Percentiles rank a stretch among this genome's conserved stretches.
Evolutionary conservation across 768 basidiomycete genomes (phyloP).

Genomic region (Exidia glandulosa): DNA sequence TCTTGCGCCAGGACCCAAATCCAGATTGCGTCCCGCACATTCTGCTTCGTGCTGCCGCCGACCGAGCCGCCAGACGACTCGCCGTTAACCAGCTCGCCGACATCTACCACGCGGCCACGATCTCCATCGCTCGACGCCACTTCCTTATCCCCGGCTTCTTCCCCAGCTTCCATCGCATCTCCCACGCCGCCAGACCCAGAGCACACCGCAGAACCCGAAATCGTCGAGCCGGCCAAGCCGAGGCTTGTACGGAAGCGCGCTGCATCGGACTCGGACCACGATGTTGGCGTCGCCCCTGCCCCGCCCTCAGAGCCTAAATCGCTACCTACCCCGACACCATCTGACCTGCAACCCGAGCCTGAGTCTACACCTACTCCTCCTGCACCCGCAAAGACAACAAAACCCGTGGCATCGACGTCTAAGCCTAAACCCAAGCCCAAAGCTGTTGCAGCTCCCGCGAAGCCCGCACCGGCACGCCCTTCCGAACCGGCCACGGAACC

Average conservation of each 20-base stretch:
- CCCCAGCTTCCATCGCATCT: constrained; percentile 18
- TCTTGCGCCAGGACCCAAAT: constrained; percentile 65
- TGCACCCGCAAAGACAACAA: constrained; percentile 11
- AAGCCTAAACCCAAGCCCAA: constrained; percentile 29
- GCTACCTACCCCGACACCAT: background rate
- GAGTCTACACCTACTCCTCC: background rate
- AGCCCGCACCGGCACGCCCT: constrained; percentile 39
- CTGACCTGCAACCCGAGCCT: background rate
- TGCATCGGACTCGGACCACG: background rate
- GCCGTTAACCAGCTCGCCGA: constrained; percentile 58
- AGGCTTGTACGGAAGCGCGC: background rate
- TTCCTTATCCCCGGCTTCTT: constrained; percentile 72
- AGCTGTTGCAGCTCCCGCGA: constrained; percentile 29
- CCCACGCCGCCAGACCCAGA: background rate
- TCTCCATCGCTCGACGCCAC: constrained; percentile 79
- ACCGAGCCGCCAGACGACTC: constrained; percentile 70
- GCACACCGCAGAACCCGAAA: background rate
- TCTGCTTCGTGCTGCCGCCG: constrained; percentile 93
- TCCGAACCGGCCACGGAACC: constrained; percentile 28
- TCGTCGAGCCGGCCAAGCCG: background rate
- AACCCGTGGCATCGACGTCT: constrained; percentile 10
- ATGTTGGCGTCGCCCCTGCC: background rate
- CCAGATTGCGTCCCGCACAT: constrained; percentile 94
- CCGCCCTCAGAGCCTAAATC: background rate
- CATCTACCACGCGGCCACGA: constrained; percentile 49